phyloP scores from a whole-genome alignment of 441 rosid species.

The Adansonia rubrostipa region DNA sequence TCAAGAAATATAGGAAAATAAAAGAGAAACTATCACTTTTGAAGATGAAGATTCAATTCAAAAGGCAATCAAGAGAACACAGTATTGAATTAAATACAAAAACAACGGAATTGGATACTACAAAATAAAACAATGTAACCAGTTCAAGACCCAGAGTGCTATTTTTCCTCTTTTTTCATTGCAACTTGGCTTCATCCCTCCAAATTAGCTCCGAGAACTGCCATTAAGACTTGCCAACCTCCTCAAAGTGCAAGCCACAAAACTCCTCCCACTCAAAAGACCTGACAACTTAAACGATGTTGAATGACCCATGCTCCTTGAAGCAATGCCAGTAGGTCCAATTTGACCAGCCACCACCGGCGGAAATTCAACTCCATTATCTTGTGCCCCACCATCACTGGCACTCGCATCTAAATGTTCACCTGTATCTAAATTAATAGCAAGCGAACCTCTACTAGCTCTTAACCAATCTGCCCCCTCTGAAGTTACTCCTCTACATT shows the following conservation, averaged over 20 bases:
- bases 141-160: constrained; percentile 22
- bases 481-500: constrained; percentile 68
- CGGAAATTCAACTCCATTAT: constrained; percentile 50
- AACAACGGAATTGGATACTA: constrained; percentile 33
- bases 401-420: constrained; percentile 56
- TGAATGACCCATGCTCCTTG: constrained; percentile 49
- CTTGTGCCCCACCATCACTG: constrained; percentile 58
- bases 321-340: constrained; percentile 38
- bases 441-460: constrained; percentile 51
- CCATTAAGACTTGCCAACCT: constrained; percentile 61
- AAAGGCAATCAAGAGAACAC: constrained; percentile 44
- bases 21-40: constrained; percentile 25
- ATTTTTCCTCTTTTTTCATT: constrained; percentile 15
- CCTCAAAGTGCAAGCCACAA: constrained; percentile 67
- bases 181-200: constrained; percentile 23
- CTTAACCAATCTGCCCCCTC: constrained; percentile 63
- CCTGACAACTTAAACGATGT: constrained; percentile 61
- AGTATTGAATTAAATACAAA: constrained; percentile 37
- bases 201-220: constrained; percentile 42
- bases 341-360: constrained; percentile 36
- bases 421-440: constrained; percentile 62
- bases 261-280: constrained; percentile 50
- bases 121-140: constrained; percentile 33
- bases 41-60: constrained; percentile 39
- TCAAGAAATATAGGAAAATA: background rate